Evolutionary conservation across 148 eudicot genomes (phyloP).

Genomic region (Cornus kousa): DNA sequence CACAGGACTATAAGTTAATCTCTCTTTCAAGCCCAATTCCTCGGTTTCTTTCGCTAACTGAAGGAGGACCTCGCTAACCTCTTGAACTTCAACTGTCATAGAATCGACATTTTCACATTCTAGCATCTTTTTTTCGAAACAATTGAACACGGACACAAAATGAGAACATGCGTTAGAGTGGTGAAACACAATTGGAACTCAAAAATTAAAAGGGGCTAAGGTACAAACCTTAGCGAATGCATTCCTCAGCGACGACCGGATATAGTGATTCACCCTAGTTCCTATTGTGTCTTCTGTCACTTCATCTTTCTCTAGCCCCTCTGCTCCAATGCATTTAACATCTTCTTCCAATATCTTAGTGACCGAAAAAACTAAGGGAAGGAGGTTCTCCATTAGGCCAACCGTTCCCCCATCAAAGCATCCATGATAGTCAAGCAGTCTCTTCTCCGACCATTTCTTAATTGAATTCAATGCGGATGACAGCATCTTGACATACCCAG

Average conservation of each 20-base stretch:
- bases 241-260: slow-evolving; percentile 63
- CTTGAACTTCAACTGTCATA: slow-evolving; percentile 35
- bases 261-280: slow-evolving; percentile 65
- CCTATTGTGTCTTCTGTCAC: slow-evolving; percentile 30
- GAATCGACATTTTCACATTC: slow-evolving; percentile 35
- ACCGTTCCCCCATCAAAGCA: slow-evolving; percentile 32
- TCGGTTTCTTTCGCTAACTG: slow-evolving; percentile 65
- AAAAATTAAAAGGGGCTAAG: neutral
- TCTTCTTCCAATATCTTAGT: slow-evolving; percentile 71
- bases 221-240: slow-evolving; percentile 66
- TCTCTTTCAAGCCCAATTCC: slow-evolving; percentile 71
- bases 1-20: slow-evolving; percentile 51
- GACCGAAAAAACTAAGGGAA: slow-evolving; percentile 57
- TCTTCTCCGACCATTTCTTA: slow-evolving; percentile 72
- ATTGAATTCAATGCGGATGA: slow-evolving; percentile 52
- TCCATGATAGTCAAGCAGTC: slow-evolving; percentile 55
- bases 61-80: slow-evolving; percentile 47
- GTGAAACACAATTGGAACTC: neutral
- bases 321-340: slow-evolving; percentile 33
- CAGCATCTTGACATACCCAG: slow-evolving; percentile 49
- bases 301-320: slow-evolving; percentile 41
- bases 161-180: neutral
- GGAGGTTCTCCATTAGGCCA: slow-evolving; percentile 52
- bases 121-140: slow-evolving; percentile 42
- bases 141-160: neutral